These are phyloP conservation scores for Amyloporia xantha DNA, from an alignment of 768 basidiomycete species.

Conservation along the genomic window DNA sequence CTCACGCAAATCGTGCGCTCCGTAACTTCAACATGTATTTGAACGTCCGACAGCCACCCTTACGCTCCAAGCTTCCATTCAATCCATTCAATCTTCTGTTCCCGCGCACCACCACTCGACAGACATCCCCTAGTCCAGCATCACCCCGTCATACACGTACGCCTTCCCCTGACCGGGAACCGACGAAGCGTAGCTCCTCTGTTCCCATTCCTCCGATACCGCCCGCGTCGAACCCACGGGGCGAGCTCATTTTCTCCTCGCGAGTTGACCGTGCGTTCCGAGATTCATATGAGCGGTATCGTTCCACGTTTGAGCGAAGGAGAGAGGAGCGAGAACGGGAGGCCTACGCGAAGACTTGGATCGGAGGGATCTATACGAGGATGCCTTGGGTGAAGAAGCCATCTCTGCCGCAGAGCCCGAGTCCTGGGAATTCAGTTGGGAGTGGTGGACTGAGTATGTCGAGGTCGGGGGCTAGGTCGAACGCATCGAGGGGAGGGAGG, in stretches of 20 bases:
- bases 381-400: slow-evolving; percentile 19
- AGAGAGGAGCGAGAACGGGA: slow-evolving; percentile 56
- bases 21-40: slow-evolving; percentile 95
- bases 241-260: slow-evolving; percentile 94
- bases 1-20: slow-evolving; percentile 88
- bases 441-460: not conserved
- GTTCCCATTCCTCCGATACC: slow-evolving; percentile 74
- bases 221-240: slow-evolving; percentile 82
- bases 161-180: slow-evolving; percentile 21
- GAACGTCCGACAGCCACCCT: slow-evolving; percentile 80
- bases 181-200: slow-evolving; percentile 35
- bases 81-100: slow-evolving; percentile 58
- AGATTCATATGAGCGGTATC: slow-evolving; percentile 90
- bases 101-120: slow-evolving; percentile 40
- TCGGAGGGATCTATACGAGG: slow-evolving; percentile 23
- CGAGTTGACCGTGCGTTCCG: slow-evolving; percentile 77
- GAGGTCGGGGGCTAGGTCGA: slow-evolving; percentile 2
- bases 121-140: slow-evolving; percentile 14
- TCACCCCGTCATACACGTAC: slow-evolving; percentile 45
- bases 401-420: too few species aligned
- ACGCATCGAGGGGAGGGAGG: not conserved
- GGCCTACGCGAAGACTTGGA: slow-evolving; percentile 25
- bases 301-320: slow-evolving; percentile 76
- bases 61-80: slow-evolving; percentile 51
- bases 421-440: too few species aligned